phyloP scores from a whole-genome alignment of 192 early-diverging fungal species.

The Podila epigama region DNA sequence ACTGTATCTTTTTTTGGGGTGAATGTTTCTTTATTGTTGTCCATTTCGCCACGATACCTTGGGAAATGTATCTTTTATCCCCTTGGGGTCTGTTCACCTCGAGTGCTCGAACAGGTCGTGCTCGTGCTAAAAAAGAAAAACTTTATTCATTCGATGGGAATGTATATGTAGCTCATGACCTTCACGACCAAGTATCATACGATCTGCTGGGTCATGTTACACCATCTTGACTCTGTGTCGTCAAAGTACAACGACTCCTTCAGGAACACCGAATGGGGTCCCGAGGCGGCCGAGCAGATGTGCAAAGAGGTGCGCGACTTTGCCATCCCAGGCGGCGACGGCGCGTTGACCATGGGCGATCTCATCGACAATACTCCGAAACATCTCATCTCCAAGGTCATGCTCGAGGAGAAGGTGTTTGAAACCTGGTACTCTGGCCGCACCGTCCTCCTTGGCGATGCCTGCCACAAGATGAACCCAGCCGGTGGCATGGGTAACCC shows the following conservation, averaged over 20 bases:
- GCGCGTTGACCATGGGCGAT: background rate
- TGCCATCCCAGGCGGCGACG: constrained; percentile 1
- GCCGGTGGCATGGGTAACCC: background rate
- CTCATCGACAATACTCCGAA: constrained; percentile 17
- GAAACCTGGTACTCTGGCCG: constrained; percentile 24
- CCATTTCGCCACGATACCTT: too few relatives aligned
- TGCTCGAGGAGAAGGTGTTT: constrained; percentile 32
- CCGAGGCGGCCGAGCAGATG: constrained; percentile 5
- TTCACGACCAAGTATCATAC: constrained; percentile 1
- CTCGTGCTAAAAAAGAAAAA: too few relatives aligned
- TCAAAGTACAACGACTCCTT: background rate
- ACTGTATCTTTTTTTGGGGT: too few relatives aligned
- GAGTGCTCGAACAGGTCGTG: too few relatives aligned
- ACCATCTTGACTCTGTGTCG: background rate
- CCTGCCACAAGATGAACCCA: background rate
- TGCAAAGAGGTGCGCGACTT: constrained; percentile 19
- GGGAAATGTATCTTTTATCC: too few relatives aligned
- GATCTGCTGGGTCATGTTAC: background rate
- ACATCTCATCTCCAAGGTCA: constrained; percentile 17
- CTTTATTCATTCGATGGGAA: background rate
- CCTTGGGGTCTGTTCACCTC: too few relatives aligned
- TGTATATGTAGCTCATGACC: background rate
- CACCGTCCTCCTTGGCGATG: constrained; percentile 24
- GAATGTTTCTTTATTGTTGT: too few relatives aligned
- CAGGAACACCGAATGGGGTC: constrained; percentile 7